phyloP scores from a whole-genome alignment of 2,329 filamentous ascomycete species.

The Lachnellula arida region DNA sequence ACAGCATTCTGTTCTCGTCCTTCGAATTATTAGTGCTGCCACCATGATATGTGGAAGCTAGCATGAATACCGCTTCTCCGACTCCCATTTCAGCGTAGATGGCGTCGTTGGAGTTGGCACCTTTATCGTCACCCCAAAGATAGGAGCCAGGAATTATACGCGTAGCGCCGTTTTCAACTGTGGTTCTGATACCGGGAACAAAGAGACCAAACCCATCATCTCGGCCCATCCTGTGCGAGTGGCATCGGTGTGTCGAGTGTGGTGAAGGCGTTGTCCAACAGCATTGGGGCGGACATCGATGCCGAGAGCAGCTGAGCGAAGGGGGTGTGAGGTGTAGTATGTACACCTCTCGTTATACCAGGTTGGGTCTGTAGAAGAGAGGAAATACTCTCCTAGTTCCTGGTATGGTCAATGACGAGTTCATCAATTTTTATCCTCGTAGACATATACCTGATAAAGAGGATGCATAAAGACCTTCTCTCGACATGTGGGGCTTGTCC shows the following conservation, averaged over 20 bases:
- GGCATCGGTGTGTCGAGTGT: conserved; percentile 13
- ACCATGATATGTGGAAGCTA: conserved; percentile 16
- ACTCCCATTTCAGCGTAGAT: conserved; percentile 16
- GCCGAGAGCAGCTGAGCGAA: conserved; percentile 11
- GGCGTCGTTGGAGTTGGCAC: conserved; percentile 9
- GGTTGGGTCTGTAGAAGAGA: conserved; percentile 14
- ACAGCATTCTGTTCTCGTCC: conserved; percentile 12
- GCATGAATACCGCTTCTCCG: conserved; percentile 17
- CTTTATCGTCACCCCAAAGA: conserved; percentile 17
- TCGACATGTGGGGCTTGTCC: conserved; percentile 13
- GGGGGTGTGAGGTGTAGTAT: conserved; percentile 12
- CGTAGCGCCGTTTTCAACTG: conserved; percentile 16
- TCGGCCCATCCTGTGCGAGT: conserved; percentile 10
- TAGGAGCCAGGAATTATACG: conserved; percentile 17
- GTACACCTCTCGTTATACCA: conserved; percentile 14
- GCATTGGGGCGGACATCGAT: conserved; percentile 15
- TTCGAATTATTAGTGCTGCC: conserved; percentile 13
- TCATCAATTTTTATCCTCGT: not conserved
- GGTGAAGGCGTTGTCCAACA: conserved; percentile 12
- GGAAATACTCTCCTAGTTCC: conserved; percentile 12
- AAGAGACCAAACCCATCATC: conserved; percentile 15
- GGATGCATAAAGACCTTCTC: conserved; percentile 20
- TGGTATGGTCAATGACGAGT: not conserved
- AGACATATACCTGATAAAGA: conserved; percentile 16
- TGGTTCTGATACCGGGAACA: conserved; percentile 13